These are phyloP conservation scores for Euphorbia peplus DNA, from an alignment of 345 rosid species.

Conservation along the genomic window DNA sequence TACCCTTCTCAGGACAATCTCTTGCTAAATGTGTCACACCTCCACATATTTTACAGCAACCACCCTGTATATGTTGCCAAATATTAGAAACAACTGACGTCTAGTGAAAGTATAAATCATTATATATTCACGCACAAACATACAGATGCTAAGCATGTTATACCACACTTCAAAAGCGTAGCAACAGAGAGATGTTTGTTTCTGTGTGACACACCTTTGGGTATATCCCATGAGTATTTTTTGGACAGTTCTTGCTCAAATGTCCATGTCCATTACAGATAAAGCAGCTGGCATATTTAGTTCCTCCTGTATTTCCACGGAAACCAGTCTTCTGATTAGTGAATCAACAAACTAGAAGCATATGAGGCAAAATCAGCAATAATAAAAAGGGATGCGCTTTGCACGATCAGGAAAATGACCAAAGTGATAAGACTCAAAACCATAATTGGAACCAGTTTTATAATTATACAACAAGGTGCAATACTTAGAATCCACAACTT, in stretches of 20 bases:
- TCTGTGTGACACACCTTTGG: constrained; percentile 61
- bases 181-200: not conserved
- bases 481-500: not conserved
- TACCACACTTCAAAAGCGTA: not conserved
- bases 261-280: constrained; percentile 78
- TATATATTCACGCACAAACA: not conserved
- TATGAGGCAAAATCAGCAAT: not conserved
- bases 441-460: not conserved
- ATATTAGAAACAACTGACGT: constrained; percentile 7
- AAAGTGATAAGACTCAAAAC: too few relatives aligned
- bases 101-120: not conserved
- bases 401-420: not conserved
- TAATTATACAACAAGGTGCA: not conserved
- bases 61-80: constrained; percentile 53
- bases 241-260: constrained; percentile 87
- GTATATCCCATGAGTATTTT: constrained; percentile 78
- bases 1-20: constrained; percentile 81
- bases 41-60: constrained; percentile 88
- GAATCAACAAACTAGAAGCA: not conserved
- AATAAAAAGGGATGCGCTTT: not conserved
- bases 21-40: constrained; percentile 88
- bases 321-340: constrained; percentile 9
- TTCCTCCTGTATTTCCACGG: constrained; percentile 56
- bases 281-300: constrained; percentile 86
- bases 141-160: not conserved